These are phyloP conservation scores for Claviceps sp. DNA, from an alignment of 2,329 filamentous ascomycete genomes.

Conservation along the genomic window DNA sequence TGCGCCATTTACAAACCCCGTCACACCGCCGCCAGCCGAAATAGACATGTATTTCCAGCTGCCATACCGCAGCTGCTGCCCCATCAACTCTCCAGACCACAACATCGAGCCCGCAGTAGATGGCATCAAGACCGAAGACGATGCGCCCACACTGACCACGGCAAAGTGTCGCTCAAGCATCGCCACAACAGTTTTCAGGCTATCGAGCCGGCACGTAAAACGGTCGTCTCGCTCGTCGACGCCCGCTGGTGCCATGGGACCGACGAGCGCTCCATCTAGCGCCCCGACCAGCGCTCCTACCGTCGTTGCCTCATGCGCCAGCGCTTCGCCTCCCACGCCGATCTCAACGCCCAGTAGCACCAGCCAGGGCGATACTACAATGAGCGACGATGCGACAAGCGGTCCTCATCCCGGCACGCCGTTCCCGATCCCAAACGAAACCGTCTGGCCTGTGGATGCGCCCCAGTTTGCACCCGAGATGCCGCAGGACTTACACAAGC, in stretches of 20 bases:
- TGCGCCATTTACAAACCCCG: conserved; percentile 23
- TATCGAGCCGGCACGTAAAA: conserved; percentile 22
- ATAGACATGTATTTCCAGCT: conserved; percentile 26
- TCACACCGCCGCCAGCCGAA: conserved; percentile 24
- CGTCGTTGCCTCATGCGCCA: neutral
- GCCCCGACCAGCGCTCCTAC: neutral
- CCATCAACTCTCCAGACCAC: conserved; percentile 21
- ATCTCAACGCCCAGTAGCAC: neutral
- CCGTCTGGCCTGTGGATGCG: conserved; percentile 23
- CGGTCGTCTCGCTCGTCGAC: conserved; percentile 23
- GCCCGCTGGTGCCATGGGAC: conserved; percentile 13
- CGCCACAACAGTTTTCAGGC: conserved; percentile 17
- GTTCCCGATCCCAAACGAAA: conserved; percentile 26
- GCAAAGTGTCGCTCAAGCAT: conserved; percentile 17
- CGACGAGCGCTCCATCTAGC: conserved; percentile 3
- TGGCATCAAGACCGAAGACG: conserved; percentile 18
- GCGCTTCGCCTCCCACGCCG: neutral
- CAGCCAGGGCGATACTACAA: conserved; percentile 15
- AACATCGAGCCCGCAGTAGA: conserved; percentile 8
- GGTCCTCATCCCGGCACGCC: conserved; percentile 29
- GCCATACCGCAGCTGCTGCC: conserved; percentile 23
- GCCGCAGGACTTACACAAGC: conserved; percentile 14
- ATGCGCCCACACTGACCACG: conserved; percentile 14
- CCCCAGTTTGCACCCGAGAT: conserved; percentile 26
- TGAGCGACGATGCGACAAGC: conserved; percentile 19